Evolutionary conservation across 2,329 filamentous ascomycete genomes (phyloP).

Genomic region (Pseudogymnoascus sp.): DNA sequence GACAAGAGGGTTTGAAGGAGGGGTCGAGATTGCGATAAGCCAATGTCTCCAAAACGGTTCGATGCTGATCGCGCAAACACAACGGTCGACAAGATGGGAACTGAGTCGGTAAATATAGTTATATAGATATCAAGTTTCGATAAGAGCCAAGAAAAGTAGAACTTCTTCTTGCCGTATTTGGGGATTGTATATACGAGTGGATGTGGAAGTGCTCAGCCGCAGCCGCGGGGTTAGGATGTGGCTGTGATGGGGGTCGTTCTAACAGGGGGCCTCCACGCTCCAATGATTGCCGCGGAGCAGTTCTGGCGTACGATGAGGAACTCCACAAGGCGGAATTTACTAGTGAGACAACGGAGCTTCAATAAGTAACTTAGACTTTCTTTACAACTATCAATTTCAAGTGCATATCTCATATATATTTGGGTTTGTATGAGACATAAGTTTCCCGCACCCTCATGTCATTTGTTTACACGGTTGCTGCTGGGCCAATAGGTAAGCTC

Average conservation of each 20-base stretch:
- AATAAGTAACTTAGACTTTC: background rate
- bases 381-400: background rate
- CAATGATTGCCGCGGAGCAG: background rate
- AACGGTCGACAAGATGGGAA: background rate
- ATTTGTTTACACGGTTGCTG: slow-evolving; percentile 5
- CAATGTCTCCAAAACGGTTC: slow-evolving; percentile 1
- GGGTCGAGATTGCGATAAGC: slow-evolving; percentile 9
- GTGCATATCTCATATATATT: background rate
- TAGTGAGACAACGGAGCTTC: background rate
- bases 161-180: background rate
- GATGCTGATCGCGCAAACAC: background rate
- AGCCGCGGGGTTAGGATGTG: slow-evolving; percentile 8
- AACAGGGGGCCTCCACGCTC: background rate
- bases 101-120: background rate
- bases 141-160: background rate
- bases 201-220: background rate
- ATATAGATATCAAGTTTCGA: background rate
- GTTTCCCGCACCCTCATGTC: background rate
- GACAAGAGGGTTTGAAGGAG: slow-evolving; percentile 8
- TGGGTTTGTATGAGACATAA: background rate
- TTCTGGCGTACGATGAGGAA: background rate
- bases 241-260: slow-evolving; percentile 1
- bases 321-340: slow-evolving; percentile 3
- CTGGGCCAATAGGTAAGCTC: background rate
- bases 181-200: background rate